A percentile compares a stretch with the other conserved stretches of the same genome.
These are phyloP conservation scores for Coleophoma cylindrospora DNA, from an alignment of 2,329 filamentous ascomycete genomes.

Conservation along the genomic window DNA sequence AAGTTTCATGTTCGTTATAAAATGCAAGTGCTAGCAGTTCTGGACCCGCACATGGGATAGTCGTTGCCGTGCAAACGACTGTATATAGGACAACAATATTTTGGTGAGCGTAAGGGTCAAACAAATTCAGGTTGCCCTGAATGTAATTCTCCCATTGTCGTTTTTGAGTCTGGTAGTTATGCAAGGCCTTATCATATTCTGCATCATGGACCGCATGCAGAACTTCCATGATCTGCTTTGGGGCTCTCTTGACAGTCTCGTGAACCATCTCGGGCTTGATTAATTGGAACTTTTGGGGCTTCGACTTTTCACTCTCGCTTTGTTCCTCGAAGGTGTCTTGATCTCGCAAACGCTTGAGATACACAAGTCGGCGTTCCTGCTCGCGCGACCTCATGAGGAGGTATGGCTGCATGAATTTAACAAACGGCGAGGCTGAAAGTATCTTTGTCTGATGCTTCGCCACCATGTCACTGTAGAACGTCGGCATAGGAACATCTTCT, in stretches of 20 bases:
- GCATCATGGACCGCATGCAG: slow-evolving; percentile 92
- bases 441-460: slow-evolving; percentile 90
- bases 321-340: slow-evolving; percentile 58
- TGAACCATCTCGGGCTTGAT: slow-evolving; percentile 97
- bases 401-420: slow-evolving; percentile 92
- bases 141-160: slow-evolving; percentile 96
- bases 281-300: slow-evolving; percentile 74
- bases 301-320: slow-evolving; percentile 54
- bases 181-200: slow-evolving; percentile 91
- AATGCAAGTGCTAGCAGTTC: slow-evolving; percentile 87
- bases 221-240: slow-evolving; percentile 86
- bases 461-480: slow-evolving; percentile 93
- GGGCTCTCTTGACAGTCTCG: slow-evolving; percentile 71
- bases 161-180: slow-evolving; percentile 92
- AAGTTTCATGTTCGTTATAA: slow-evolving; percentile 80
- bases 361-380: slow-evolving; percentile 77
- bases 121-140: slow-evolving; percentile 80
- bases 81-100: slow-evolving; percentile 95
- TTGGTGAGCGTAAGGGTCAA: slow-evolving; percentile 92
- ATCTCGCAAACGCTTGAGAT: slow-evolving; percentile 78
- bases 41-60: slow-evolving; percentile 88
- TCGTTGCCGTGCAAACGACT: slow-evolving; percentile 87
- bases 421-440: slow-evolving; percentile 90
- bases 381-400: slow-evolving; percentile 88
- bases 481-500: slow-evolving; percentile 79